Evolutionary conservation across 2,329 filamentous ascomycete species (phyloP).

Genomic region (Xylaria polymorpha): DNA sequence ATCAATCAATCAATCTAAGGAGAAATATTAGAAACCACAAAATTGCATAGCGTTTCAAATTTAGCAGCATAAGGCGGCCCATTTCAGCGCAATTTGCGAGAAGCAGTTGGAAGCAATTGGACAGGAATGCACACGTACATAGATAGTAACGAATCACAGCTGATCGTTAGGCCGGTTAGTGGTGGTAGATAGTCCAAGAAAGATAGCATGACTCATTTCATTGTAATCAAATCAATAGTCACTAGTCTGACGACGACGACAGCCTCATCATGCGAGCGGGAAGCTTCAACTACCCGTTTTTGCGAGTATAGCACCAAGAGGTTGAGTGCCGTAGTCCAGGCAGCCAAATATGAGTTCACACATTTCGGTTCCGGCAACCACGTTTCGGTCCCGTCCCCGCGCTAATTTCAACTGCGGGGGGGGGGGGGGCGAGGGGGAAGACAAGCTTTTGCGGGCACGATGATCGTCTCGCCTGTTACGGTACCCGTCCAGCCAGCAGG

Average conservation of each 20-base stretch:
- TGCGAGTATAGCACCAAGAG: background rate
- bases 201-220: conserved; percentile 1
- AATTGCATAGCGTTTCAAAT: conserved; percentile 1
- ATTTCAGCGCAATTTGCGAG: background rate
- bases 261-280: background rate
- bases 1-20: no score
- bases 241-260: background rate
- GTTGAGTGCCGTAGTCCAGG: background rate
- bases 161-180: no score
- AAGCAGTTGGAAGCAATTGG: background rate
- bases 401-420: background rate
- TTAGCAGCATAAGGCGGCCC: background rate
- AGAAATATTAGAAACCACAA: background rate
- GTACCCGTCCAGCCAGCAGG: background rate
- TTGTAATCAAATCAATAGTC: background rate
- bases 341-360: background rate
- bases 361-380: conserved; percentile 12
- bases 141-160: background rate
- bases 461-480: background rate
- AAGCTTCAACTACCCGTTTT: background rate
- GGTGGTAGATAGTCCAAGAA: no score
- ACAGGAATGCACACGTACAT: background rate
- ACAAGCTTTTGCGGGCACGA: background rate
- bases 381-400: conserved; percentile 6
- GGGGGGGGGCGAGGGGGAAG: background rate